phyloP scores from a whole-genome alignment of 345 rosid genomes.

The Laguncularia racemosa region DNA sequence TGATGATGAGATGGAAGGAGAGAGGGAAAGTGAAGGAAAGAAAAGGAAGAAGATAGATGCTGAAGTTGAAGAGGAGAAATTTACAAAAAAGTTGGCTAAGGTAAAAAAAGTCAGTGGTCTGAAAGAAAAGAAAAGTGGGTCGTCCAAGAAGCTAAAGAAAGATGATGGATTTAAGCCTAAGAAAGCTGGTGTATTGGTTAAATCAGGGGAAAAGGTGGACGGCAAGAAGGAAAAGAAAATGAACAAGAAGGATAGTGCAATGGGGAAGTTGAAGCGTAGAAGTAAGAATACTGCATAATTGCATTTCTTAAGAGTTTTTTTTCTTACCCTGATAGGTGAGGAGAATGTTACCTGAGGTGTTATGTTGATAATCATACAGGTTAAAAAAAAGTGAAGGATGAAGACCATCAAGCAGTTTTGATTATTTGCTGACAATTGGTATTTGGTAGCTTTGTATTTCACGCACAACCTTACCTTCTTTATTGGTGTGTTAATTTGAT shows the following conservation, averaged over 20 bases:
- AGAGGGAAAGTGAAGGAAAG: neutral
- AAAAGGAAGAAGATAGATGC: neutral
- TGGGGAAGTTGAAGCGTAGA: constrained; percentile 2
- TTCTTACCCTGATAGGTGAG: too few species aligned
- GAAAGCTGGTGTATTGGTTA: constrained; percentile 1
- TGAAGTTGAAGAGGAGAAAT: neutral
- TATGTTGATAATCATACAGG: too few species aligned
- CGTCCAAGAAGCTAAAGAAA: neutral
- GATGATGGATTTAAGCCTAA: constrained; percentile 1
- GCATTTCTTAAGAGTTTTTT: too few species aligned
- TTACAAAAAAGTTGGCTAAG: constrained; percentile 3
- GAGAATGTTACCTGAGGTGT: too few species aligned
- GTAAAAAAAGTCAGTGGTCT: neutral
- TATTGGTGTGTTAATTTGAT: too few species aligned
- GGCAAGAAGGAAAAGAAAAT: constrained; percentile 9
- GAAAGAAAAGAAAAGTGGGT: constrained; percentile 1
- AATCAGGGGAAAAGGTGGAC: neutral
- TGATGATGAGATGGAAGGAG: constrained; percentile 5
- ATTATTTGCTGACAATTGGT: too few species aligned
- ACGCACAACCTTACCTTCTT: too few species aligned
- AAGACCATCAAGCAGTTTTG: too few species aligned
- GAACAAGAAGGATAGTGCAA: neutral
- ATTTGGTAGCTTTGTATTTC: too few species aligned
- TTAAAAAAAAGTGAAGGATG: too few species aligned
- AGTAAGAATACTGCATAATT: neutral